These are phyloP conservation scores for Russula earlei DNA, from an alignment of 768 basidiomycete species.

Conservation along the genomic window DNA sequence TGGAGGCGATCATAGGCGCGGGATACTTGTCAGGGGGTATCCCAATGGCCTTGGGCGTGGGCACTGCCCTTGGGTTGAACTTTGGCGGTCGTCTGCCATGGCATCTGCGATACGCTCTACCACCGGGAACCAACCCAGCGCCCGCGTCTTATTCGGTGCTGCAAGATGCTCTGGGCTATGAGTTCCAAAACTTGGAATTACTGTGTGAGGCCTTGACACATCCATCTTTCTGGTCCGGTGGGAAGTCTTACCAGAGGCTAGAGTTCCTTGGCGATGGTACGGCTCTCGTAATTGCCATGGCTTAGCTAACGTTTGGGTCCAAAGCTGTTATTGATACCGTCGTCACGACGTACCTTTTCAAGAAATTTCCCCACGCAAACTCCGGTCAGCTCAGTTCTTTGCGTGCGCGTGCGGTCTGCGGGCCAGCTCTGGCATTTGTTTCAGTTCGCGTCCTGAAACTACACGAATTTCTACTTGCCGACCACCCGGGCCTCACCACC, in stretches of 20 bases:
- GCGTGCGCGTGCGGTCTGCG: conserved; percentile 62
- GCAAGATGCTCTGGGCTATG: conserved; percentile 60
- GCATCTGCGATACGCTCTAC: conserved; percentile 44
- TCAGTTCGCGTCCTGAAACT: conserved; percentile 55
- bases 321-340: conserved; percentile 64
- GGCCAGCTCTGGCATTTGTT: conserved; percentile 59
- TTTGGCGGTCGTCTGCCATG: conserved; percentile 69
- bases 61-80: conserved; percentile 54
- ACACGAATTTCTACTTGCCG: conserved; percentile 62
- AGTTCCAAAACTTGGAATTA: conserved; percentile 51
- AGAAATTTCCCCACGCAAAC: conserved; percentile 58
- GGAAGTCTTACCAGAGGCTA: conserved; percentile 70
- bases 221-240: conserved; percentile 55
- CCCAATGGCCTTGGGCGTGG: conserved; percentile 52
- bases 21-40: conserved; percentile 68
- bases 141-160: conserved; percentile 44
- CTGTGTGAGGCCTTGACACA: conserved; percentile 80
- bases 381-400: conserved; percentile 72
- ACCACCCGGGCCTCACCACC: conserved; percentile 54
- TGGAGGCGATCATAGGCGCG: conserved; percentile 80
- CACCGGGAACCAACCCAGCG: conserved; percentile 27
- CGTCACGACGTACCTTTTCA: conserved; percentile 61
- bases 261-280: conserved; percentile 88
- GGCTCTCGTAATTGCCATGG: conserved; percentile 20
- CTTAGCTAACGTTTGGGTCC: neutral